Conservation (phyloP, 495 filamentous ascomycete genomes). For the Tuber microsphaerosporum region DNA sequence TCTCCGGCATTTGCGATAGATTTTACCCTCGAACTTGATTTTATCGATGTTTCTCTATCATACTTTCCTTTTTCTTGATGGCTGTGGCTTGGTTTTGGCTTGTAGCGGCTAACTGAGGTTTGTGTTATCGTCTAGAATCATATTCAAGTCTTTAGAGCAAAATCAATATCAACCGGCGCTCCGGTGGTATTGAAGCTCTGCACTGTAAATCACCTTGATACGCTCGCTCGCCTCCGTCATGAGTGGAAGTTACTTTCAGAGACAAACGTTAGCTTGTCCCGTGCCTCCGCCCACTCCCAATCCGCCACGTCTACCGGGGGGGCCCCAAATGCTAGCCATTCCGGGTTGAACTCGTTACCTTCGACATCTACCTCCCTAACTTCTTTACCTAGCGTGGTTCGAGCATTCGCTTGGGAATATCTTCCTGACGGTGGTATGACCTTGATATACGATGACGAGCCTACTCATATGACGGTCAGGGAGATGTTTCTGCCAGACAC, state of each 20-base stretch:
- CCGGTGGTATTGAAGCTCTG: conserved; percentile 41
- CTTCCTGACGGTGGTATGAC: conserved; percentile 40
- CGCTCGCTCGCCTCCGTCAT: conserved; percentile 39
- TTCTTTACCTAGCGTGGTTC: conserved; percentile 28
- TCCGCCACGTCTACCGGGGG: conserved; percentile 10
- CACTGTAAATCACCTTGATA: conserved; percentile 40
- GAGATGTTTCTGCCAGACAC: conserved; percentile 39
- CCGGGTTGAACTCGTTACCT: neutral
- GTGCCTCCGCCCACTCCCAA: conserved; percentile 17
- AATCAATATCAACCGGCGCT: conserved; percentile 29
- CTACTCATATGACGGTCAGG: conserved; percentile 28
- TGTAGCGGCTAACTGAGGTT: conserved; percentile 17
- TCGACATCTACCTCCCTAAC: conserved; percentile 9
- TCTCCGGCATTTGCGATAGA: conserved; percentile 6
- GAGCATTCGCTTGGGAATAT: conserved; percentile 41
- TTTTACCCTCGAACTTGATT: conserved; percentile 1
- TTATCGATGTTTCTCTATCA: conserved; percentile 1
- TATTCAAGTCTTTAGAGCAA: conserved; percentile 40
- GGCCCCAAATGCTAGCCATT: conserved; percentile 5
- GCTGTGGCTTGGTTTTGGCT: neutral
- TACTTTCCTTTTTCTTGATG: neutral
- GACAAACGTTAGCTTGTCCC: conserved; percentile 8
- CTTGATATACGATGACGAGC: conserved; percentile 35
- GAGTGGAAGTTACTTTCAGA: conserved; percentile 42
- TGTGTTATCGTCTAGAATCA: conserved; percentile 31